phyloP scores from a whole-genome alignment of 768 basidiomycete species.

The Lepiota brunneoincarnata region DNA sequence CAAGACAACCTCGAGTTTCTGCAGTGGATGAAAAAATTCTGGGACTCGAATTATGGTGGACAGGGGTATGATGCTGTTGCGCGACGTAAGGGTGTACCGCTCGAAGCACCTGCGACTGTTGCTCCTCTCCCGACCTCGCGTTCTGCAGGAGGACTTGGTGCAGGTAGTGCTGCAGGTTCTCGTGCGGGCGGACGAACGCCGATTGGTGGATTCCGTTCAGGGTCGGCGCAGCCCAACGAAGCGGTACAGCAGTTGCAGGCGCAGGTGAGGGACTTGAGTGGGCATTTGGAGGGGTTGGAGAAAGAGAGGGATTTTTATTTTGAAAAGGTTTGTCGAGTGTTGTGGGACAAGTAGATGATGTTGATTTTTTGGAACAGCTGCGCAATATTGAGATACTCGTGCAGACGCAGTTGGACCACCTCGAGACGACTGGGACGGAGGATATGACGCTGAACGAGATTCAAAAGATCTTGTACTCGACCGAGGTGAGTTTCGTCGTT shows the following conservation, averaged over 20 bases:
- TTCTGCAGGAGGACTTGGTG: conserved; percentile 11
- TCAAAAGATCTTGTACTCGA: conserved; percentile 91
- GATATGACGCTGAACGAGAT: conserved; percentile 70
- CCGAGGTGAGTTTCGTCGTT: conserved; percentile 64
- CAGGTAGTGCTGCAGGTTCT: conserved; percentile 22
- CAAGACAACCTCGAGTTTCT: conserved; percentile 99
- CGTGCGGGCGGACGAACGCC: conserved; percentile 74
- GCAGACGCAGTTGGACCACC: conserved; percentile 69
- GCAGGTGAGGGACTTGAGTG: conserved; percentile 80
- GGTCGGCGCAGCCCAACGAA: conserved; percentile 65
- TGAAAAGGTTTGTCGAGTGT: conserved; percentile 82
- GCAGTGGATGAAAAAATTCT: conserved; percentile 96
- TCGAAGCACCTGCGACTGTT: conserved; percentile 77
- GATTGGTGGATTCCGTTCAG: conserved; percentile 63
- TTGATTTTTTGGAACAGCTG: conserved; percentile 56
- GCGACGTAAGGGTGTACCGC: conserved; percentile 73
- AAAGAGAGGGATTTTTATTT: conserved; percentile 99
- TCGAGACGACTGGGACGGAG: conserved; percentile 54
- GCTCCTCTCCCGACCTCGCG: conserved; percentile 56
- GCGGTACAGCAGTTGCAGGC: conserved; percentile 64
- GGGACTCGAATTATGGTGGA: conserved; percentile 90
- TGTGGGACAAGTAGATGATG: too few relatives aligned
- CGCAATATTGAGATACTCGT: conserved; percentile 95
- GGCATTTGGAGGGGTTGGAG: conserved; percentile 86
- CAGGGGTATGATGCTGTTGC: conserved; percentile 83